Evolutionary conservation across 164 flowering plant species (phyloP), one percentile per base, ranked within the genome.

Genomic region (Cinnamomum micranthum): DNA sequence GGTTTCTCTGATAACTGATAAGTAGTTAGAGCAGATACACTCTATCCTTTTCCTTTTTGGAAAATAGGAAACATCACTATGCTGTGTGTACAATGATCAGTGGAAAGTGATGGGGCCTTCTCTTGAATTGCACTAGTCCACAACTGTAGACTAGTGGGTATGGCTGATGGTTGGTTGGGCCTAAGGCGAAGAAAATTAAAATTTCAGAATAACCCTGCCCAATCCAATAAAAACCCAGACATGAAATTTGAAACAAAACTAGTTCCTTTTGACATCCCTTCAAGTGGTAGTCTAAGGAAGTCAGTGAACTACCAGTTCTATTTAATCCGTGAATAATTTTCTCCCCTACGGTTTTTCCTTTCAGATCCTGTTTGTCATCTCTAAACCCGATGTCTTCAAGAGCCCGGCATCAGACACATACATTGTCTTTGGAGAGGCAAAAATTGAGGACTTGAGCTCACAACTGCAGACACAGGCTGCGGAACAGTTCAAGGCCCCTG

Each of bases 391-490:
- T 70, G 82, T 82, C 66, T 82, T 82, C 73, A 82, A 82, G 73
- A 82, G 84, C 82, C 82, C 84, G 1, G 64, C 81, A 2, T 82
- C 85, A 7, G 85, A 82, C 73, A 82, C 85, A 0, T 82, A 82
- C 9, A 79, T 82, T 1, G 65, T 82, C 3, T 82, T 82, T 66
- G 85, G 85, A 1, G 85, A 82, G 75, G 85, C 85, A 22, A 83
- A 83, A 78, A 83, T 83, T 20, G 85, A 83, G 74, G 85, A 83
- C 73, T 73, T 83, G 78, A 82, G 85, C 74, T 82, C 85, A 4
- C 85, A 82, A 28, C 72, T 82, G 59, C 85, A 82, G 75, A 76
- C 85, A 22, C 85, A 82, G n/a, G 85, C 85, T 62, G 85, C 85
- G 0, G 81, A 81, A 74, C 85, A 80, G 63, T 82, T 82, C 77